Conservation (phyloP, 805 yeast genomes). For the Schwanniomyces polymorphus region DNA sequence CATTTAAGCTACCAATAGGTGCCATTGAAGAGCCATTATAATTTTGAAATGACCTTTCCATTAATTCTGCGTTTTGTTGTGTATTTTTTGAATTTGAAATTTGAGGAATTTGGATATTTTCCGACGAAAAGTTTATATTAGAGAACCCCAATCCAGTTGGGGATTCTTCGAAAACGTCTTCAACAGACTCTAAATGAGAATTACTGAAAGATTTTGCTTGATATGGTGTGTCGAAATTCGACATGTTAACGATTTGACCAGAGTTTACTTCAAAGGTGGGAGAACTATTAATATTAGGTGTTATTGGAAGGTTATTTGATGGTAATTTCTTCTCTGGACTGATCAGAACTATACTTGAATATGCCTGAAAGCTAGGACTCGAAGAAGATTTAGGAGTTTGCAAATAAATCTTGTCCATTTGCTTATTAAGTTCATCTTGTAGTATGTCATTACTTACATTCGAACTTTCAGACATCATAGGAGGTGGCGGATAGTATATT, state of each 20-base stretch:
- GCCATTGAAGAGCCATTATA: not conserved
- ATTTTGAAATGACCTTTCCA: not conserved
- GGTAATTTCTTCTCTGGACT: not conserved
- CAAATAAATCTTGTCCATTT: conserved; percentile 4
- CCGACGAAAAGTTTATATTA: not conserved
- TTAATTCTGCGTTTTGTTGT: not conserved
- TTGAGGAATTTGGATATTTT: not conserved
- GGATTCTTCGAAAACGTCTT: not conserved
- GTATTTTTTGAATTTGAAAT: not conserved
- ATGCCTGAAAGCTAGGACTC: conserved; percentile 3
- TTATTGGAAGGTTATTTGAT: not conserved
- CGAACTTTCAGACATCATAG: not conserved
- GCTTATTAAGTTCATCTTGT: not conserved
- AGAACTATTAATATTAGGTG: conserved; percentile 1
- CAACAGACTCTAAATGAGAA: not conserved
- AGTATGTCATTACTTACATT: not conserved
- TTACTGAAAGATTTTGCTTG: not conserved
- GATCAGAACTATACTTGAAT: not conserved
- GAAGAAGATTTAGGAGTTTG: conserved; percentile 5
- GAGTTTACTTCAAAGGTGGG: not conserved
- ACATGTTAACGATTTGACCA: not conserved
- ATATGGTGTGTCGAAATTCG: conserved; percentile 2
- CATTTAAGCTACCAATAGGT: too few species aligned
- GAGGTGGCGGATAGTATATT: not conserved
- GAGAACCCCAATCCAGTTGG: conserved; percentile 4